Evolutionary conservation across 768 basidiomycete species (phyloP).

Genomic region (Pisolithus tinctorius): DNA sequence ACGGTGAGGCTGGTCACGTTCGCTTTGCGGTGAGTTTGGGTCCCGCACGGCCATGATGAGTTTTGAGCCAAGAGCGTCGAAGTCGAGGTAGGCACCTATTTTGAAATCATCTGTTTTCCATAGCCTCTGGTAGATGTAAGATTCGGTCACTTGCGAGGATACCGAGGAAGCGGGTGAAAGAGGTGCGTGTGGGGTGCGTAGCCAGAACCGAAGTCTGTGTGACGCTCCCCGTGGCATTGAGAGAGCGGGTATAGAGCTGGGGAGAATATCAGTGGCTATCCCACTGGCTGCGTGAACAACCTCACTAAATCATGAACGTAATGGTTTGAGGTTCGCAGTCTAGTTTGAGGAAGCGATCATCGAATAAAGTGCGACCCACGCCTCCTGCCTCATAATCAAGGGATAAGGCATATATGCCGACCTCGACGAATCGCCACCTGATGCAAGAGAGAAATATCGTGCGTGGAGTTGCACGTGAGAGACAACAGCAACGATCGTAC

Average conservation of each 20-base stretch:
- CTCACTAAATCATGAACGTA: conserved; percentile 58
- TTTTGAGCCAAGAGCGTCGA: conserved; percentile 41
- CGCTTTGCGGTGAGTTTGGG: conserved; percentile 6
- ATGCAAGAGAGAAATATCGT: neutral
- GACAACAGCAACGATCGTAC: conserved; percentile 24
- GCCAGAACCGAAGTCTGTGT: conserved; percentile 60
- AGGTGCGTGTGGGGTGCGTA: conserved; percentile 39
- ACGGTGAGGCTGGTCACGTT: conserved; percentile 3
- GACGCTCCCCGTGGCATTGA: conserved; percentile 52
- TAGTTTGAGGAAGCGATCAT: conserved; percentile 44
- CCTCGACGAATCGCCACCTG: conserved; percentile 46
- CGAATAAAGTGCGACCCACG: conserved; percentile 47
- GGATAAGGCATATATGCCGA: conserved; percentile 45
- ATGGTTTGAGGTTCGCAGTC: conserved; percentile 49
- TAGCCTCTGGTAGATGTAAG: conserved; percentile 57
- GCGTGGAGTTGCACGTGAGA: neutral
- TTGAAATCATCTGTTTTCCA: conserved; percentile 62
- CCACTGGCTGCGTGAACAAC: conserved; percentile 2
- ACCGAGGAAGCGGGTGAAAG: conserved; percentile 20
- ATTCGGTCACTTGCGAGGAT: conserved; percentile 35
- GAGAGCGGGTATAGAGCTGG: conserved; percentile 47
- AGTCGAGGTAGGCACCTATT: conserved; percentile 50
- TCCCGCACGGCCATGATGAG: conserved; percentile 43
- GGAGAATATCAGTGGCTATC: conserved; percentile 1
- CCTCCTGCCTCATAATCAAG: conserved; percentile 63